Conservation (phyloP, 257 asterid species). For the Fraxinus americana region DNA sequence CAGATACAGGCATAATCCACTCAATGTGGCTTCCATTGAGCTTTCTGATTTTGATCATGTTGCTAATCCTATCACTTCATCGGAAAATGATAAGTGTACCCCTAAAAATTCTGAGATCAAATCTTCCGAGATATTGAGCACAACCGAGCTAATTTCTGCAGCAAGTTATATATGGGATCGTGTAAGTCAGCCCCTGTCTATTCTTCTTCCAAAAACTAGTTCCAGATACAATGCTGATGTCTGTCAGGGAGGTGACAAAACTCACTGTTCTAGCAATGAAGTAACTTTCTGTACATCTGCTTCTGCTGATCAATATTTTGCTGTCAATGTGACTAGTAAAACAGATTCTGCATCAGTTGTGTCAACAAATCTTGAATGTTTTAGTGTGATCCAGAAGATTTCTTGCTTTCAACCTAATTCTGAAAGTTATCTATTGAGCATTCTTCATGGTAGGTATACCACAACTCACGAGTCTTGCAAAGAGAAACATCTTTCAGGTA, state of each 20-base stretch:
- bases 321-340: constrained; percentile 27
- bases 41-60: constrained; percentile 36
- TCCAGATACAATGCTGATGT: constrained; percentile 32
- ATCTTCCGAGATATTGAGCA: constrained; percentile 56
- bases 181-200: constrained; percentile 62
- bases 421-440: constrained; percentile 40
- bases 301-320: constrained; percentile 36
- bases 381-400: constrained; percentile 33
- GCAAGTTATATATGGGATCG: constrained; percentile 57
- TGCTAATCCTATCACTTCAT: constrained; percentile 29
- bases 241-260: constrained; percentile 32
- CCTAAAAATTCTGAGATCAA: constrained; percentile 32
- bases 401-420: constrained; percentile 34
- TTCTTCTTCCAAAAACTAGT: constrained; percentile 43
- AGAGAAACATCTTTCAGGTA: constrained; percentile 26
- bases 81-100: constrained; percentile 40
- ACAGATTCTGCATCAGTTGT: constrained; percentile 29
- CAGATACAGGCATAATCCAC: constrained; percentile 41
- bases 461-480: constrained; percentile 27
- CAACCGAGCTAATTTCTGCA: constrained; percentile 69
- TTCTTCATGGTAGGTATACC: constrained; percentile 34
- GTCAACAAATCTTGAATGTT: constrained; percentile 36
- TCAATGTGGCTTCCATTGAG: constrained; percentile 47
- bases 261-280: constrained; percentile 33
- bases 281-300: constrained; percentile 31